Evolutionary conservation across 2,329 filamentous ascomycete genomes (phyloP).

Genomic region (Nemania diffusa): DNA sequence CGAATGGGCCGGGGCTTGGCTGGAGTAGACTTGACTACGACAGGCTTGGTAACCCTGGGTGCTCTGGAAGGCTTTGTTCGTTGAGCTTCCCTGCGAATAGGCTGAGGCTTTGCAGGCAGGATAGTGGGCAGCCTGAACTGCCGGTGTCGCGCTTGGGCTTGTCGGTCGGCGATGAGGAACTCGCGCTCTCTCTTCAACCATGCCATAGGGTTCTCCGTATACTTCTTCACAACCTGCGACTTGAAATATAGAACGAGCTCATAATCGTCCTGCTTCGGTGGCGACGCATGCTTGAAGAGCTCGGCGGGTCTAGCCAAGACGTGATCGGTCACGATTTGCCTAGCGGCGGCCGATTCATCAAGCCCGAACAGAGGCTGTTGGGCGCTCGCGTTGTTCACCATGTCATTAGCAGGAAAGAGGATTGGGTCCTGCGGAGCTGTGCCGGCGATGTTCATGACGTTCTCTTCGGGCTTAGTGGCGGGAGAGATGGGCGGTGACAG

Average conservation of each 20-base stretch:
- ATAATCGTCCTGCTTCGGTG: constrained; percentile 65
- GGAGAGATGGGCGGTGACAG: constrained; percentile 70
- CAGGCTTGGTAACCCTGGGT: constrained; percentile 42
- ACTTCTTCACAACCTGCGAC: constrained; percentile 62
- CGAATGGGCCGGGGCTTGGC: constrained; percentile 47
- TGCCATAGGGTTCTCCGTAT: constrained; percentile 54
- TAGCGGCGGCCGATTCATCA: constrained; percentile 54
- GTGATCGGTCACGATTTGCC: constrained; percentile 62
- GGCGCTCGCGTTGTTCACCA: constrained; percentile 53
- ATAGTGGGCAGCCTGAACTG: constrained; percentile 53
- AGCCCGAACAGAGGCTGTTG: constrained; percentile 63
- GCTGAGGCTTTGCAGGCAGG: constrained; percentile 56
- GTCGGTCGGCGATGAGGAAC: constrained; percentile 60
- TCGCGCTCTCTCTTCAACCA: constrained; percentile 65
- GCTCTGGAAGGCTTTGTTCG: constrained; percentile 51
- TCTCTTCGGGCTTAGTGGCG: constrained; percentile 55
- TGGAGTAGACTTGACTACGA: constrained; percentile 37
- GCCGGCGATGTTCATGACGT: constrained; percentile 43
- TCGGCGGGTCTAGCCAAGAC: constrained; percentile 56
- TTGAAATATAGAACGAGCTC: constrained; percentile 63
- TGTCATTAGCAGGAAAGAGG: constrained; percentile 63
- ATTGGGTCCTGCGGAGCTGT: constrained; percentile 63
- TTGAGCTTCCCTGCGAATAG: constrained; percentile 47
- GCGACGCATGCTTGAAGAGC: constrained; percentile 57
- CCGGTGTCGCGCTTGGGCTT: constrained; percentile 54